Conservation (phyloP, 1,284 basidiomycete genomes). For the Melampsora americana region DNA sequence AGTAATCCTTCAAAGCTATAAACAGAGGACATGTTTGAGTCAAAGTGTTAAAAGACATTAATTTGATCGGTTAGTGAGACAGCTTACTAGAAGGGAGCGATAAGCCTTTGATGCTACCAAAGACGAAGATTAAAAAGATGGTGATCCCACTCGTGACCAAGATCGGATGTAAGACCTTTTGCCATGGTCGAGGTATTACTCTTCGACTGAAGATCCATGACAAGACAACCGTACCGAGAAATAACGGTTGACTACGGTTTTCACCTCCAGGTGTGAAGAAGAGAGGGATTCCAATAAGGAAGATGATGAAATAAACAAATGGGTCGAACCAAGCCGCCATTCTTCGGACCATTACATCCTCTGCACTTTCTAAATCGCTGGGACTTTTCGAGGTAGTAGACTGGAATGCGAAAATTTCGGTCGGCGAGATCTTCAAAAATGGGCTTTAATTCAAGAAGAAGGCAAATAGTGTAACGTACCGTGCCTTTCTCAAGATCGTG, state of each 20-base stretch:
- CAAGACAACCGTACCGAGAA: constrained; percentile 29
- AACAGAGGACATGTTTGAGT: neutral
- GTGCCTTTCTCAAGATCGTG: neutral
- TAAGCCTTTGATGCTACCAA: constrained; percentile 29
- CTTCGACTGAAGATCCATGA: constrained; percentile 38
- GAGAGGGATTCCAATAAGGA: constrained; percentile 38
- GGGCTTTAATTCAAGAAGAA: neutral
- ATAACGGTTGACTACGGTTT: constrained; percentile 16
- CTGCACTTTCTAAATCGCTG: neutral
- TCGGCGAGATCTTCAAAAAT: neutral
- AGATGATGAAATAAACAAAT: constrained; percentile 18
- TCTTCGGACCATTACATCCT: constrained; percentile 9
- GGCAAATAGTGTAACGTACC: neutral
- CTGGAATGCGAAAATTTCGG: neutral
- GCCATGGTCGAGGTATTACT: neutral
- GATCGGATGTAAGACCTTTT: constrained; percentile 36
- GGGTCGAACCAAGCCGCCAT: constrained; percentile 40
- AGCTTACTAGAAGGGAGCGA: constrained; percentile 18
- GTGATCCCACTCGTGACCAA: constrained; percentile 43
- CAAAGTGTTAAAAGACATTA: too few species aligned
- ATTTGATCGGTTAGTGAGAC: too few species aligned
- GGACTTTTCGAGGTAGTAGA: too few species aligned
- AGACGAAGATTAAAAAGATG: constrained; percentile 24
- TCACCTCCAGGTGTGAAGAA: constrained; percentile 34
- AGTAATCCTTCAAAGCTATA: constrained; percentile 34